Evolutionary conservation across 225 moss, liverwort and hornwort genomes (phyloP), one percentile per base, ranked within the genome.

Genomic region (Bryum argenteum): DNA sequence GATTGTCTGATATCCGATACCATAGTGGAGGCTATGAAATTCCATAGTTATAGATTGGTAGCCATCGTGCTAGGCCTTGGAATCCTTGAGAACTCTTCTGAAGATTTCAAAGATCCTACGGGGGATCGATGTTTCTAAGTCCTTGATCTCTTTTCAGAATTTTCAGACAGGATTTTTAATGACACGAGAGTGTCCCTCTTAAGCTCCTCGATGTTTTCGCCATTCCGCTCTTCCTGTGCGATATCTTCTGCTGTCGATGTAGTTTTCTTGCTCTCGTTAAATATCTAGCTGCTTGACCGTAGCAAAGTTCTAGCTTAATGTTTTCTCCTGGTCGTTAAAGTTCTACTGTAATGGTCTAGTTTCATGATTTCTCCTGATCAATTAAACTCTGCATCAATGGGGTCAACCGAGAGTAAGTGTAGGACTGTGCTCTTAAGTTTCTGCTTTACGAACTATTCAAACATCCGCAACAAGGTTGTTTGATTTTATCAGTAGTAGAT

Each of bases 251-350:
- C 57, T 28, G 57, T 6, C 8, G 26, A 57, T 57, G 26, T 57
- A 26, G 23, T 50, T 17, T 60, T 71, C 61, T 61, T 17, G 40
- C 50, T 24, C 61, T 50, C 15, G 24, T n/a, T 14, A 21, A 51
- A 20, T 37, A 59, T 59, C 33, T 50, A n/a, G n/a, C n/a, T n/a
- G n/a, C 33, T 33, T 37, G 21, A 61, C 60, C 60, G 48, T 52
- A 61, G 71, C 61, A 22, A 50, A 39, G 50, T 14, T 26, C 20
- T 60, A 60, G 48, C 52, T 22, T 40, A 16, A 61, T 45, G 60
- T 37, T 20, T 38, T 39, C 10, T 38, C 22, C 12, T n/a, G 17
- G 23, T 51, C 52, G 16, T 51, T 61, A 21, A 38, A 20, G 17
- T 15, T 17, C 3, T 58, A 16, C 38, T 21, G 10, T 37, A 60